phyloP scores from a whole-genome alignment of 2,329 filamentous ascomycete species.

The Coleophoma cylindrospora region DNA sequence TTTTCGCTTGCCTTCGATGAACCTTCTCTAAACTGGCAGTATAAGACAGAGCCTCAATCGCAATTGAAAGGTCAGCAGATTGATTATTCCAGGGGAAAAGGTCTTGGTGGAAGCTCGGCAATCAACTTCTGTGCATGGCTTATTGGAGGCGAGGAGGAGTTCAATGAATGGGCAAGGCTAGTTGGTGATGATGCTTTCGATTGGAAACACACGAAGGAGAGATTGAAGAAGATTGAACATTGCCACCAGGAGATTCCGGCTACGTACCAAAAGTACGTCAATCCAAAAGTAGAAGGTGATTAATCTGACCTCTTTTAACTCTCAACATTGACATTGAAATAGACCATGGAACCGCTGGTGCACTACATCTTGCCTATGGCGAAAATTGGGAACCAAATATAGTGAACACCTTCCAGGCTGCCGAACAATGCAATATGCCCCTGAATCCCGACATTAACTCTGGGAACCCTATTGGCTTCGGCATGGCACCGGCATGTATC shows the following conservation, averaged over 20 bases:
- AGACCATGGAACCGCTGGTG: neutral
- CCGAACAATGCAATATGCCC: slow-evolving; percentile 39
- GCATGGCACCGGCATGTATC: slow-evolving; percentile 40
- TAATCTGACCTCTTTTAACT: neutral
- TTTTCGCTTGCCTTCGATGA: slow-evolving; percentile 43
- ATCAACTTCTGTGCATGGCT: slow-evolving; percentile 43
- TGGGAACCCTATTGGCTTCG: slow-evolving; percentile 51
- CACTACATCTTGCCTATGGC: slow-evolving; percentile 27
- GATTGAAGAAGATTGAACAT: slow-evolving; percentile 40
- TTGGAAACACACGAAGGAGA: slow-evolving; percentile 44
- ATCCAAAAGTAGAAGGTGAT: neutral
- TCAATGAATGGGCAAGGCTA: slow-evolving; percentile 38
- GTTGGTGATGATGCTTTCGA: slow-evolving; percentile 4
- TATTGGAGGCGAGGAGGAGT: slow-evolving; percentile 45
- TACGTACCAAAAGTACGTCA: slow-evolving; percentile 1
- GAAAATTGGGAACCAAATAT: slow-evolving; percentile 42
- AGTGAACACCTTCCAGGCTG: slow-evolving; percentile 35
- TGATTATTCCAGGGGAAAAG: slow-evolving; percentile 44
- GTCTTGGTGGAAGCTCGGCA: slow-evolving; percentile 45
- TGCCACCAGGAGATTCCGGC: slow-evolving; percentile 1
- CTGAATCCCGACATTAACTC: slow-evolving; percentile 51
- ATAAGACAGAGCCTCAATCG: slow-evolving; percentile 42
- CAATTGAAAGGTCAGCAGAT: slow-evolving; percentile 37
- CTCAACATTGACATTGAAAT: neutral
- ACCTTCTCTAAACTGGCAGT: slow-evolving; percentile 44